phyloP scores from a whole-genome alignment of 345 rosid genomes.

The Hibiscus mutabilis region DNA sequence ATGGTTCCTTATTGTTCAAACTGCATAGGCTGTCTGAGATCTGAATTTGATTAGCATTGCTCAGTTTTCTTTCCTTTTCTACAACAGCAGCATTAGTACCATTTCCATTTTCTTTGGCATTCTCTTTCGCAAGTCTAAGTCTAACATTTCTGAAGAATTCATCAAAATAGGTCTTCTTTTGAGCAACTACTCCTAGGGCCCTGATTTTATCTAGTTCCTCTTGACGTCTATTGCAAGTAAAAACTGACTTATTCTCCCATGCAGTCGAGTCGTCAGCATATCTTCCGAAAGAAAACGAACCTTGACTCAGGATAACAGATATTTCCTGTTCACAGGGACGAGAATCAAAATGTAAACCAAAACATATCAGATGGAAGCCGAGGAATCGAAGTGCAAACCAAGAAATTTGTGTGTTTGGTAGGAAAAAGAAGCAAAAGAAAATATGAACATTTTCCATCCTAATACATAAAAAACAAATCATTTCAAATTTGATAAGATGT shows the following conservation, averaged over 20 bases:
- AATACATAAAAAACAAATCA: no score
- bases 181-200: conserved; percentile 1
- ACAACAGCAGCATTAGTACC: background rate
- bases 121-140: background rate
- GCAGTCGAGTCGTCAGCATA: background rate
- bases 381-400: background rate
- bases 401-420: background rate
- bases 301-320: background rate
- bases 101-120: background rate
- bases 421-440: no score
- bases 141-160: background rate
- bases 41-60: background rate
- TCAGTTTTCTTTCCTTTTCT: background rate
- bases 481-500: no score
- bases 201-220: background rate
- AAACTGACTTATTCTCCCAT: conserved; percentile 1
- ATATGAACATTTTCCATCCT: no score
- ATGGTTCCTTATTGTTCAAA: background rate
- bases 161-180: background rate
- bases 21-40: background rate
- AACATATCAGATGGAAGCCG: background rate
- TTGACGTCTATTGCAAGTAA: background rate
- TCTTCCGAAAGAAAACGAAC: conserved; percentile 3
- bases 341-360: background rate
- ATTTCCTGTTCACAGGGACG: background rate